Conservation (phyloP, 2,329 filamentous ascomycete species). For the Cadophora sp. region DNA sequence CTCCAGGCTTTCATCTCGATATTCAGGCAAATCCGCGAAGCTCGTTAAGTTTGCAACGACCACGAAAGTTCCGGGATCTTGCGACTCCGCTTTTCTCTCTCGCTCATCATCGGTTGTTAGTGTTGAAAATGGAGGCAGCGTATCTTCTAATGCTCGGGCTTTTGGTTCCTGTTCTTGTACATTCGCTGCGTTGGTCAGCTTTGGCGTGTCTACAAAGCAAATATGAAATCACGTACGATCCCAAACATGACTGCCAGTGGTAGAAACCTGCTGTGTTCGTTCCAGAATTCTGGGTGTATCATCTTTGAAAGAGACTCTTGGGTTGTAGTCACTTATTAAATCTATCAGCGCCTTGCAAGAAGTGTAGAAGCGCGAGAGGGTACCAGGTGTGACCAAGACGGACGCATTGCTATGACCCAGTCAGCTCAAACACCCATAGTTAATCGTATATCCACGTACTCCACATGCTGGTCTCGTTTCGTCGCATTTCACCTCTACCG, state of each 20-base stretch:
- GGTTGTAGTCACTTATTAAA: conserved; percentile 58
- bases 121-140: conserved; percentile 59
- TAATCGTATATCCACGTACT: conserved; percentile 46
- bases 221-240: conserved; percentile 53
- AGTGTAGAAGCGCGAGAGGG: neutral
- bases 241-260: conserved; percentile 60
- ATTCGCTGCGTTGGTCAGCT: conserved; percentile 9
- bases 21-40: conserved; percentile 59
- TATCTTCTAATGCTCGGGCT: conserved; percentile 47
- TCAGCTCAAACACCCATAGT: conserved; percentile 18
- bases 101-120: conserved; percentile 63
- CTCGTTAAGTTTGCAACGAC: conserved; percentile 61
- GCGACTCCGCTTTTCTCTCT: conserved; percentile 60
- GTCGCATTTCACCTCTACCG: conserved; percentile 59
- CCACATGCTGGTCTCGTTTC: conserved; percentile 60
- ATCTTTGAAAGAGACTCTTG: conserved; percentile 60
- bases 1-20: conserved; percentile 45
- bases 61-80: conserved; percentile 60
- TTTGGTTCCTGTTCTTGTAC: conserved; percentile 7
- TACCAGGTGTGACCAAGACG: conserved; percentile 58
- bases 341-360: neutral
- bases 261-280: conserved; percentile 59
- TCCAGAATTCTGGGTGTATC: conserved; percentile 58
- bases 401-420: conserved; percentile 54
- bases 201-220: neutral